Base-by-base conservation (phyloP, 768 basidiomycete species). In the Russula foetens region DNA sequence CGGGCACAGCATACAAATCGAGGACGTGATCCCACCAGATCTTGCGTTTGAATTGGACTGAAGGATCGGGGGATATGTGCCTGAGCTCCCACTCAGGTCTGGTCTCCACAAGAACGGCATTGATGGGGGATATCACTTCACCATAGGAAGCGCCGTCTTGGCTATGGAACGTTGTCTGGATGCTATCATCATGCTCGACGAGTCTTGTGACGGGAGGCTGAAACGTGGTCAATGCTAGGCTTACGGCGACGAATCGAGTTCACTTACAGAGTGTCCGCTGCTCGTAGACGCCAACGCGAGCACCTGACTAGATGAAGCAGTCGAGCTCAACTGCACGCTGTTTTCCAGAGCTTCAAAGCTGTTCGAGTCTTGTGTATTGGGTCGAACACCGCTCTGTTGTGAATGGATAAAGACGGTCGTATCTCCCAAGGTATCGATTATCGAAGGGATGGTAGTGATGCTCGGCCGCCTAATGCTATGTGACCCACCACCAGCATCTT, bases 11-110 rank as follows among this genome's bases (percentile, higher is more conserved):
- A 69, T 89, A 89, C 29, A 85, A 68, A 43, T 75, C 73, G 38
- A 88, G 71, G 19, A 90, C 75, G 4, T 80, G 82, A 67, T 90
- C 90, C 84, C 86, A 91, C 89, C 89, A 90, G 24, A 82, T 84
- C 73, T 86, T 83, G 52, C 86, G 85, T 19, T 77, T 75, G 70
- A 87, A 88, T 50, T 79, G 77, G 39, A 87, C 72, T 9, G 86
- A 85, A 7, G 88, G 88, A 62, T 84, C 81, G 48, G 74, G 53
- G 38, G 64, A 66, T 24, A 74, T 62, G 14, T 53, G 53, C n/a
- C 39, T 39, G 7, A 29, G 44, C n/a, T 53, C 55, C 24, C 63
- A 64, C 23, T 49, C 48, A n/a, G 31, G 43, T 48, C 44, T 58
- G 35, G 53, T 56, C 15, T 51, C 59, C 11, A 19, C 35, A 29